Evolutionary conservation across 257 asterid species (phyloP).

Genomic region (Perilla frutescens): DNA sequence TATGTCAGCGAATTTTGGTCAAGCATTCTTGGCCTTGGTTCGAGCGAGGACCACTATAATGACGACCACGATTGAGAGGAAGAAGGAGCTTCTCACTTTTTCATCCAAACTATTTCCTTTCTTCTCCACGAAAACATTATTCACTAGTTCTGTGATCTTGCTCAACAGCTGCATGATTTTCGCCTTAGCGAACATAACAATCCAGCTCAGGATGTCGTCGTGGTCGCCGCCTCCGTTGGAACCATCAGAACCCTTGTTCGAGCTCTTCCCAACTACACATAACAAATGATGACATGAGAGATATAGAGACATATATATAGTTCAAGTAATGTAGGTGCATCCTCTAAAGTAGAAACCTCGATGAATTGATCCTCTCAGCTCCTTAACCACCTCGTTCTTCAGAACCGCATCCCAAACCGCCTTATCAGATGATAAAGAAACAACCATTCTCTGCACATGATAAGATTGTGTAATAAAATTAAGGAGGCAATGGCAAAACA

Average conservation of each 20-base stretch:
- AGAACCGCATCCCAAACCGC: constrained; percentile 84
- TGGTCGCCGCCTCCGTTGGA: constrained; percentile 41
- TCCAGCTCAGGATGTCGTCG: constrained; percentile 48
- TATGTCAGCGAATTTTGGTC: constrained; percentile 55
- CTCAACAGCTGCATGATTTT: constrained; percentile 55
- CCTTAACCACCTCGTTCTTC: constrained; percentile 71
- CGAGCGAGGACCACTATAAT: constrained; percentile 63
- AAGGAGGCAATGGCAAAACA: too few species aligned
- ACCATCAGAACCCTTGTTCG: constrained; percentile 35
- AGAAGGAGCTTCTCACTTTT: constrained; percentile 58
- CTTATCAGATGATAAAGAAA: constrained; percentile 73
- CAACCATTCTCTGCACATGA: constrained; percentile 58
- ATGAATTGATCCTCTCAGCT: constrained; percentile 59
- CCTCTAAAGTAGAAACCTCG: constrained; percentile 41
- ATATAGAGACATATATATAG: too few species aligned
- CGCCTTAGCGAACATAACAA: constrained; percentile 44
- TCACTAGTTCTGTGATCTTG: constrained; percentile 46
- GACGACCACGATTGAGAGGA: constrained; percentile 63
- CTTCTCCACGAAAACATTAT: constrained; percentile 41
- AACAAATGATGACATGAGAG: too few species aligned
- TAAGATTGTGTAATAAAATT: neutral
- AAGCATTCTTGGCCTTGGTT: constrained; percentile 39
- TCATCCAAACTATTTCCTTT: constrained; percentile 43
- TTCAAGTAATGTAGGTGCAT: too few species aligned
- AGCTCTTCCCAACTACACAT: neutral